These are phyloP conservation scores for Hordeum pubiflorum DNA, from an alignment of 202 grass and related monocot genomes.

Conservation along the genomic window DNA sequence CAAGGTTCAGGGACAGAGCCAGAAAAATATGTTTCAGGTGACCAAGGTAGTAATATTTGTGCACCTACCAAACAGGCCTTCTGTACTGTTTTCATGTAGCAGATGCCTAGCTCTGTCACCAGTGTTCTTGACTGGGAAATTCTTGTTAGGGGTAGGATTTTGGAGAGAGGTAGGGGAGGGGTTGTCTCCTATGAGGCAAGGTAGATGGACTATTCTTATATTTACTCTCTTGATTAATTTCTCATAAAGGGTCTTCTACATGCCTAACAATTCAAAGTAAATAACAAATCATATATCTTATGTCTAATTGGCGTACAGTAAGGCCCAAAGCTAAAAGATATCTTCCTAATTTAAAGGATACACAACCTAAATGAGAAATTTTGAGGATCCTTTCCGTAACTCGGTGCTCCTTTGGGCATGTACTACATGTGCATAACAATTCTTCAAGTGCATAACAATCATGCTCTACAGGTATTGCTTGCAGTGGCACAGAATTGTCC, in stretches of 20 bases:
- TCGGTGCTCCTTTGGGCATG: neutral
- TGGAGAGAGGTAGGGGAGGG: neutral
- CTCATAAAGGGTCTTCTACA: neutral
- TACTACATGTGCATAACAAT: neutral
- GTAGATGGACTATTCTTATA: neutral
- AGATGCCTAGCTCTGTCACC: neutral
- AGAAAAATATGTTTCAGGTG: neutral
- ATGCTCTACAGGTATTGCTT: conserved; percentile 62
- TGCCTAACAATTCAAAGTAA: neutral
- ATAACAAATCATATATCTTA: neutral
- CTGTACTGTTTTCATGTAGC: neutral
- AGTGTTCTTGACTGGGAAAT: neutral
- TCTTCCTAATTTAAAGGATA: neutral
- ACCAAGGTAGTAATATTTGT: neutral
- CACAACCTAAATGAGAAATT: neutral
- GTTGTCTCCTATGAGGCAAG: neutral
- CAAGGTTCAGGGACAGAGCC: neutral
- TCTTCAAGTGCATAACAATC: conserved; percentile 12
- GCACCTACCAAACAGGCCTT: neutral
- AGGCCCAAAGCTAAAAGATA: neutral
- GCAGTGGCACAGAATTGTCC: conserved; percentile 86
- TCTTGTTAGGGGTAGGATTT: neutral
- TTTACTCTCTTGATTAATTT: neutral
- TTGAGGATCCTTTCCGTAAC: neutral
- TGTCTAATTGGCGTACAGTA: neutral